phyloP scores from a whole-genome alignment of 805 yeast species.

The Cyberlindnera meyerae region DNA sequence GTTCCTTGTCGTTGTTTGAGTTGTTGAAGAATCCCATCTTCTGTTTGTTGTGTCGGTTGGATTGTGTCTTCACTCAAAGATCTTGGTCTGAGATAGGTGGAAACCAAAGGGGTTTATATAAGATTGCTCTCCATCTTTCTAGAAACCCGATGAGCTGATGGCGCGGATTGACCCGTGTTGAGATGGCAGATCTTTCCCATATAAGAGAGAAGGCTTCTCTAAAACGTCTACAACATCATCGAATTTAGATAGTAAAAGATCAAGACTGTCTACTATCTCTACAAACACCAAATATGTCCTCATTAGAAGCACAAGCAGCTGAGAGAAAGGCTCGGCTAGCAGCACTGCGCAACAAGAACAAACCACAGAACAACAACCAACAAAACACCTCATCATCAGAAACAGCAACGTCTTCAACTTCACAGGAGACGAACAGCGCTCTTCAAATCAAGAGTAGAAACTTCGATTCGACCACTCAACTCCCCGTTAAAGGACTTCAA shows the following conservation, averaged over 20 bases:
- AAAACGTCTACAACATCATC: no score
- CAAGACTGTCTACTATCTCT: no score
- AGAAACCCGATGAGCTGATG: no score
- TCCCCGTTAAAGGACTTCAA: conserved; percentile 14
- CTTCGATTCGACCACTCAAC: conserved; percentile 16
- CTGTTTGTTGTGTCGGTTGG: neutral
- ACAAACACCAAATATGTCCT: neutral
- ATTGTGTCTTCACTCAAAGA: no score
- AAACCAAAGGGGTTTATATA: no score
- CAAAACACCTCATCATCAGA: neutral
- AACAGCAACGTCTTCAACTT: neutral
- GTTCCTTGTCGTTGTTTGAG: conserved; percentile 11
- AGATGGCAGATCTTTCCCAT: no score
- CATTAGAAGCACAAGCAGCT: conserved; percentile 26
- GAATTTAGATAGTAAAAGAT: no score
- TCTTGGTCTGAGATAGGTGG: no score
- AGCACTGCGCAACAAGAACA: conserved; percentile 21
- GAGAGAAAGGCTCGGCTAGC: conserved; percentile 28
- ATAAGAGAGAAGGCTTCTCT: no score
- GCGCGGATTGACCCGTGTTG: no score
- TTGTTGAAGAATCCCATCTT: conserved; percentile 19
- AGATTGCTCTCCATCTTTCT: no score
- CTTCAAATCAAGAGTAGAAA: conserved; percentile 17
- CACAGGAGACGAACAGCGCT: neutral
- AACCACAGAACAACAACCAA: conserved; percentile 8